Conservation (phyloP, 2,329 filamentous ascomycete genomes). For the Fusarium sp. region DNA sequence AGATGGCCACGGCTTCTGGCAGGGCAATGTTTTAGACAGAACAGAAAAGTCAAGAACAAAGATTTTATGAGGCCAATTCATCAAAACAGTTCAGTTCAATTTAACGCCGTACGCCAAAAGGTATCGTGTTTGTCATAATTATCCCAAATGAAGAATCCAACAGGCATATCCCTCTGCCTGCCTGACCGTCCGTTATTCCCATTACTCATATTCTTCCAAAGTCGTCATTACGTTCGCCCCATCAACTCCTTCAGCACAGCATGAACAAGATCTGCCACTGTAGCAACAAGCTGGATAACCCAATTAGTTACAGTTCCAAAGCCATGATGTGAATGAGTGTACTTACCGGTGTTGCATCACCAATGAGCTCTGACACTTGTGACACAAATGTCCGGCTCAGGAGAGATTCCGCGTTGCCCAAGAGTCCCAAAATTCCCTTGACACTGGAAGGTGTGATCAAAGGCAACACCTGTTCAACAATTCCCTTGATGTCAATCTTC, state of each 20-base stretch:
- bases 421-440: slow-evolving; percentile 51
- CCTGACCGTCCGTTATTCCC: background rate
- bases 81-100: background rate
- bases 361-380: slow-evolving; percentile 57
- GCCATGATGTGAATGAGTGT: accelerated
- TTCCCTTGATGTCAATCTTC: slow-evolving; percentile 53
- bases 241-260: slow-evolving; percentile 48
- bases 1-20: background rate
- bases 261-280: slow-evolving; percentile 49
- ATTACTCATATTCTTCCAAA: background rate
- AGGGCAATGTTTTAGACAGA: background rate
- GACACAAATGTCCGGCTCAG: slow-evolving; percentile 55
- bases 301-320: background rate
- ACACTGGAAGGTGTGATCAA: slow-evolving; percentile 55
- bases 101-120: background rate
- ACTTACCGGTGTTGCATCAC: slow-evolving; percentile 42
- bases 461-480: slow-evolving; percentile 53
- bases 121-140: background rate
- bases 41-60: background rate
- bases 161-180: background rate
- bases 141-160: background rate
- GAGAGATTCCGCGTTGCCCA: slow-evolving; percentile 55
- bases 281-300: slow-evolving; percentile 47
- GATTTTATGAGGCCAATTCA: background rate
- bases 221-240: slow-evolving; percentile 29